These are phyloP conservation scores for Alectoria sarmentosa DNA, from an alignment of 495 filamentous ascomycete genomes.

Conservation along the genomic window DNA sequence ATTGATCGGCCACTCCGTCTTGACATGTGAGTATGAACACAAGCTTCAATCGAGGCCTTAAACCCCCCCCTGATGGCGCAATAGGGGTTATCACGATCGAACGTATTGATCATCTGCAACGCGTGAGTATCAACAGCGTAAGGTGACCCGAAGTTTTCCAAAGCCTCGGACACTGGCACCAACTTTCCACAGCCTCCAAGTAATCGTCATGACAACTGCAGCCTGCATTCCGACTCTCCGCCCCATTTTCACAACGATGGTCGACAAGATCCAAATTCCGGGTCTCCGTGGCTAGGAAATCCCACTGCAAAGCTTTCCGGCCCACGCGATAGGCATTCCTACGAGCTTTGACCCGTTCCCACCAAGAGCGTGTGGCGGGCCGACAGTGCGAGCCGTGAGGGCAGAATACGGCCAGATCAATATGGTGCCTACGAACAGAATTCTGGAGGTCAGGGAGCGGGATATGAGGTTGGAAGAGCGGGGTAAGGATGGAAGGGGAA, in stretches of 20 bases:
- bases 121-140: constrained; percentile 6
- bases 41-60: background rate
- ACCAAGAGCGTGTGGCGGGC: too few relatives aligned
- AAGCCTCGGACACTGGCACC: too few relatives aligned
- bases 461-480: background rate
- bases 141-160: too few relatives aligned
- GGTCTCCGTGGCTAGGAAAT: too few relatives aligned
- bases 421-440: background rate
- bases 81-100: constrained; percentile 4
- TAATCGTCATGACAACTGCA: too few relatives aligned
- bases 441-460: constrained; percentile 1
- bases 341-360: background rate
- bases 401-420: background rate
- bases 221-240: too few relatives aligned
- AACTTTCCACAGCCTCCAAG: too few relatives aligned
- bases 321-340: background rate
- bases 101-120: constrained; percentile 10
- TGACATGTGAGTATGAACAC: constrained; percentile 7
- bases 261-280: too few relatives aligned
- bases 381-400: background rate
- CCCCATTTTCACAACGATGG: too few relatives aligned
- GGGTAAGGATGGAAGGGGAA: background rate
- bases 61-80: background rate
- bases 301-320: too few relatives aligned
- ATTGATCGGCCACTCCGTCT: background rate